Evolutionary conservation across 192 early-diverging fungal genomes (phyloP).

Genomic region (Backusella parvicylindrica): DNA sequence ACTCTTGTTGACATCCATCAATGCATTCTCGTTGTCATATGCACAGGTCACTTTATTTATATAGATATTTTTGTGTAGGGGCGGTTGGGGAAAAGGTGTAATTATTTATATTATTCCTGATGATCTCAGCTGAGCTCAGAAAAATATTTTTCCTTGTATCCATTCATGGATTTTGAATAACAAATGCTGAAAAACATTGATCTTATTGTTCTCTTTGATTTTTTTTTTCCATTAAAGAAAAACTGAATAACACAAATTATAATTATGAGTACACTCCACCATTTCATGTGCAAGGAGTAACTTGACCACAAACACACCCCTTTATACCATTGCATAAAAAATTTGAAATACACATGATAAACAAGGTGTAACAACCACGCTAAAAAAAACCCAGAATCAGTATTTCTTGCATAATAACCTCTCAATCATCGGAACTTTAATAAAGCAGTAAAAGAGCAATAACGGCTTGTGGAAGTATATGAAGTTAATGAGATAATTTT

Average conservation of each 20-base stretch:
- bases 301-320: not conserved
- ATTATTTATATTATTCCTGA: not conserved
- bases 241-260: not conserved
- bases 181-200: not conserved
- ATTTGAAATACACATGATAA: not conserved
- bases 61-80: not conserved
- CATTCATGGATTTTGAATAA: not conserved
- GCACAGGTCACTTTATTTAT: not conserved
- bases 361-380: not conserved
- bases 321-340: not conserved
- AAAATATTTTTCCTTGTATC: not conserved
- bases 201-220: not conserved
- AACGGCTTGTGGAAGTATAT: not conserved
- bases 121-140: not conserved
- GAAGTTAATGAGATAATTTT: not conserved
- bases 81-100: not conserved
- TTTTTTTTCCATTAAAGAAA: not conserved
- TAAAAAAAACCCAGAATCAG: not conserved
- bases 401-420: not conserved
- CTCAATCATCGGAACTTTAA: not conserved
- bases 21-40: not conserved
- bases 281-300: not conserved
- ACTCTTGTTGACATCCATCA: constrained; percentile 2
- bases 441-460: not conserved
- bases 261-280: not conserved